Base-by-base conservation (phyloP, 2,329 filamentous ascomycete genomes). In the Ascochyta clinopodiicola region DNA sequence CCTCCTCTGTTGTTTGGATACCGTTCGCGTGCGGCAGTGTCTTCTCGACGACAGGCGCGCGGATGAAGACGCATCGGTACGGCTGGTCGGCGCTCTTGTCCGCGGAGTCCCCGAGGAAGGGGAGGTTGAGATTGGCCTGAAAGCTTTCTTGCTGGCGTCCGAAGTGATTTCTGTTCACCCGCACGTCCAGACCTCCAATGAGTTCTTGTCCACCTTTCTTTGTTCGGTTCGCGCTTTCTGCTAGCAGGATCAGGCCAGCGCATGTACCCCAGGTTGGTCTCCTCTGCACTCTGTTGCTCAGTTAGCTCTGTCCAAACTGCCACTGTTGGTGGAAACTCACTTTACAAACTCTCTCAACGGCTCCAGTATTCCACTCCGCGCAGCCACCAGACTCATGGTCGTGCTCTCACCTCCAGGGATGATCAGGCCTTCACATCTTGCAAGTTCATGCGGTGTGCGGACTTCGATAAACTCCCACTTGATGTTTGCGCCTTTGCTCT, bases 231-330 rank as follows among this genome's bases (percentile, higher is more conserved):
- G 92, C 94, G 55, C 89, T 87, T 69, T 96, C 90, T 2, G 92
- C 89, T 44, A 99, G 87, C 44, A 98, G 80, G 65, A 99, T 97
- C 53, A 98, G 84, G 9, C 95, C 95, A 12, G 95, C 95, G 75
- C 95, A 99, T 19, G 95, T 98, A 52, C 95, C 95, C 94, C 94
- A 99, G 22, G 90, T 91, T 10, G 93, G 93, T 66, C 90, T 92
- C 63, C 89, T 86, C 47, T 86, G 80, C 36, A 90, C 80, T 70
- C 91, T 94, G 61, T 36, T 29, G 29, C 36, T 60, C 39, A 47
- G 46, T 45, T 32, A 56, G 42, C n/a, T 21, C 5, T 7, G 10
- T 22, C 35, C 10, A 39, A 8, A 19, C 36, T 38, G 36, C 8
- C 29, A 31, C 12, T 31, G 29, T 12, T 10, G 15, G 29, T 22